Base-by-base conservation (phyloP, 768 basidiomycete species). In the Pleurotus salmoneostramineus region DNA sequence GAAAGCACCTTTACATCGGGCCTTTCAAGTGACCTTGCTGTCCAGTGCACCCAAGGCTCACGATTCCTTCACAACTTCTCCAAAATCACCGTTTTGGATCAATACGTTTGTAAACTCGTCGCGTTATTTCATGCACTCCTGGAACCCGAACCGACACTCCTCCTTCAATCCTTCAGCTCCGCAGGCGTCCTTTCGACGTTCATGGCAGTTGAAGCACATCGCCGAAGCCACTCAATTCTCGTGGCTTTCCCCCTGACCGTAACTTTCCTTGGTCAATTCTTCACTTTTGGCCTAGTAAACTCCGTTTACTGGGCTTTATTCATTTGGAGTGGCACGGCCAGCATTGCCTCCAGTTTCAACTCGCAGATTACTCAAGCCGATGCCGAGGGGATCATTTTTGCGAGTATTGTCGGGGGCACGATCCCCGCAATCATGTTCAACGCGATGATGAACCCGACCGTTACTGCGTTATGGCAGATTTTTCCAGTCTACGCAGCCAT, bases 401-500 rank as follows among this genome's bases (percentile, higher is more conserved):
- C 76, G 1, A 35, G 82, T 34, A 17, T 79, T 36, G 62, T 74
- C 6, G 82, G 82, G 6, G 76, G 69, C 12, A 62, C 70, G n/a
- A 72, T 83, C n/a, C 82, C 83, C 10, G 75, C 80, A 6, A 56
- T 72, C 15, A 72, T 70, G 48, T 77, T 84, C 74, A 49, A 84
- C 58, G 33, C 71, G 47, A 56, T 81, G 32, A 64, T 69, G 21
- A 76, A 77, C 50, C 72, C 79, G 0, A 60, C 61, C 49, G 65
- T 83, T 46, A 83, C 81, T 12, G 80, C 79, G 6, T 68, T 78
- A 34, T 85, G 83, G 83, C 83, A 84, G 59, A 61, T 72, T 33
- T 83, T 78, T 59, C 83, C 84, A 7, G 36, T 78, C 17, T 71
- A 72, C 58, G 67, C 80, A 43, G 72, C 74, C 14, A 3, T 81